These are phyloP conservation scores for Leishmania amazonensis DNA, from an alignment of 208 protist species.

Conservation along the genomic window DNA sequence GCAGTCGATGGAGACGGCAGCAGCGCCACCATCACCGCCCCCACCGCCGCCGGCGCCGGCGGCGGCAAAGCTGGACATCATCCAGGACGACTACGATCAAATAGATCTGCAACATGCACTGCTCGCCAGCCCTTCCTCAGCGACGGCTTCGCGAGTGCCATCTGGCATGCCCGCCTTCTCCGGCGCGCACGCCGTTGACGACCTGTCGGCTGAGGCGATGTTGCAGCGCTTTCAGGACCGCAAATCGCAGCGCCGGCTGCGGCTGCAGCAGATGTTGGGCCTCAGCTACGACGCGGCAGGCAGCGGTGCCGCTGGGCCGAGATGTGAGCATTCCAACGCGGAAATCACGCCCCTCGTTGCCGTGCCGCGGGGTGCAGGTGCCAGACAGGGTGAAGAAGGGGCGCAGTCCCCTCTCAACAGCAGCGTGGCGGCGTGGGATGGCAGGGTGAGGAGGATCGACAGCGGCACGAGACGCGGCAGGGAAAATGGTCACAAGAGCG, in stretches of 20 bases:
- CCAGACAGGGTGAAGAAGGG: neutral
- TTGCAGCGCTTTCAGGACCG: slow-evolving; percentile 33
- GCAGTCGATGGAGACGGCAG: neutral
- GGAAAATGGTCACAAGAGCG: neutral
- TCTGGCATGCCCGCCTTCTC: neutral
- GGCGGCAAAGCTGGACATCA: slow-evolving; percentile 28
- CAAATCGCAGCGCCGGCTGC: slow-evolving; percentile 41
- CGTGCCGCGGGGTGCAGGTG: neutral
- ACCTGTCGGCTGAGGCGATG: slow-evolving; percentile 29
- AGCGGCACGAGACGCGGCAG: neutral
- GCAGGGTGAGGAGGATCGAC: neutral
- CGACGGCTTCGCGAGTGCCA: neutral
- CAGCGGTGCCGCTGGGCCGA: neutral
- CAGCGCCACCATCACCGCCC: neutral
- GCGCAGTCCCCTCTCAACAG: neutral
- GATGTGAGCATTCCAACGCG: neutral
- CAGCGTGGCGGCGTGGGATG: neutral
- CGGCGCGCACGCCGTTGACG: slow-evolving; percentile 8
- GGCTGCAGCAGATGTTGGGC: slow-evolving; percentile 34
- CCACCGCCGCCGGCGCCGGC: neutral
- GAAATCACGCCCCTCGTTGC: slow-evolving; percentile 4
- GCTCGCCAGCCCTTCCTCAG: neutral
- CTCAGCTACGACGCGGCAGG: slow-evolving; percentile 1
- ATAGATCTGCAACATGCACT: slow-evolving; percentile 3
- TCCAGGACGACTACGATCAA: slow-evolving; percentile 21